These are phyloP conservation scores for Cystobasidium slooffiae DNA, from an alignment of 1,284 basidiomycete genomes.

Conservation along the genomic window DNA sequence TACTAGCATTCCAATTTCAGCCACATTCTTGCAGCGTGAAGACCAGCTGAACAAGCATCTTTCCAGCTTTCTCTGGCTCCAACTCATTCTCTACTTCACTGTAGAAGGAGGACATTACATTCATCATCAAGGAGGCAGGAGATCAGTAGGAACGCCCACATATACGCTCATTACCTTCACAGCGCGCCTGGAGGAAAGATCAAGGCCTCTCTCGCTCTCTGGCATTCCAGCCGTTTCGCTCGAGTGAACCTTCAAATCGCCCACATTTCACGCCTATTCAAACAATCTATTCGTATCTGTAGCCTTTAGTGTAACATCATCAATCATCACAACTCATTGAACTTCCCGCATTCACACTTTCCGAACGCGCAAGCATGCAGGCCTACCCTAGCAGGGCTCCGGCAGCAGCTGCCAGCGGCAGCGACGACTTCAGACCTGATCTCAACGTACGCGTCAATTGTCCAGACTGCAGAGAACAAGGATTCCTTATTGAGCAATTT, in stretches of 20 bases:
- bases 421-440: slow-evolving; percentile 39
- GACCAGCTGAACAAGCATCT: neutral
- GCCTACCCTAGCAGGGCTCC: slow-evolving; percentile 37
- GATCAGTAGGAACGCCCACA: neutral
- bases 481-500: slow-evolving; percentile 95
- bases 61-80: neutral
- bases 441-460: slow-evolving; percentile 84
- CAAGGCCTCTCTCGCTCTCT: neutral
- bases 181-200: neutral
- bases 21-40: neutral
- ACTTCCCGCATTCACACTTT: neutral
- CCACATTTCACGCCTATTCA: neutral
- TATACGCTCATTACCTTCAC: slow-evolving; percentile 11
- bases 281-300: neutral
- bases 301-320: slow-evolving; percentile 17
- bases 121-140: neutral
- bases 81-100: neutral
- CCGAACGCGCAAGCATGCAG: slow-evolving; percentile 25
- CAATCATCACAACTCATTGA: neutral
- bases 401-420: neutral
- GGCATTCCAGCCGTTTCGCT: neutral
- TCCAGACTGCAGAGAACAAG: slow-evolving; percentile 89
- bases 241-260: neutral
- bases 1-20: no score
- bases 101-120: neutral